Evolutionary conservation across 208 protist species (phyloP), one percentile per base, ranked within the genome.

Genomic region (Tritrichomonas foetus): DNA sequence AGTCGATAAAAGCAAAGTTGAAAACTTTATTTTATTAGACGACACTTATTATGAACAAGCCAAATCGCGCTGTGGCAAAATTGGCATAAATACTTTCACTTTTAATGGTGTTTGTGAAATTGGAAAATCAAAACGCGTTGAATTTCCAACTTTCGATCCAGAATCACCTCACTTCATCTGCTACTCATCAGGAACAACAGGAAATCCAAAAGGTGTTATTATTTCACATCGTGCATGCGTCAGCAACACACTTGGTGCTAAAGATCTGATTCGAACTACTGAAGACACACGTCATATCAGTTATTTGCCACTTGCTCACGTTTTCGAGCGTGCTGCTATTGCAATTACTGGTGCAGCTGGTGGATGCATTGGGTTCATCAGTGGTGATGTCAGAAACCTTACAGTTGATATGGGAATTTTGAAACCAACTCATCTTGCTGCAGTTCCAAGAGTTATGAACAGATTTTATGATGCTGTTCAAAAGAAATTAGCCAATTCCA

Each of bases 291-390:
- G 55, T n/a, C 95, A 97, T 69, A 74, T 97, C 36, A 96, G 95
- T 1, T 97, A 97, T 94, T 94, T 97, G 11, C 97, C 97, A 39
- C 93, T 97, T 16, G 96, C 97, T 13, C 97, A 98, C 94, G 94
- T 96, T 33, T 97, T 98, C 69, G 97, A 98, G 93, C 55, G 93
- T 16, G 30, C 50, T 27, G 93, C 57, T 36, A 0, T 74, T 33
- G 0, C 55, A 74, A 33, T 72, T 49, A 39, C 30, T 33, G 27
- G 5, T 39, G 33, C 33, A 33, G 13, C 20, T 8, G 95, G 96
- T 55, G 95, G 89, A 0, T 9, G 84, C 11, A 95, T 97, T 82
- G 96, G 96, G 36, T 97, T 97, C 94, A 96, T 94, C 93, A 94
- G 94, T 25, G 95, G 94, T 49, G 95, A 95, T 72, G 93, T 97